phyloP scores from a whole-genome alignment of 257 asterid genomes.

The Petrea volubilis region DNA sequence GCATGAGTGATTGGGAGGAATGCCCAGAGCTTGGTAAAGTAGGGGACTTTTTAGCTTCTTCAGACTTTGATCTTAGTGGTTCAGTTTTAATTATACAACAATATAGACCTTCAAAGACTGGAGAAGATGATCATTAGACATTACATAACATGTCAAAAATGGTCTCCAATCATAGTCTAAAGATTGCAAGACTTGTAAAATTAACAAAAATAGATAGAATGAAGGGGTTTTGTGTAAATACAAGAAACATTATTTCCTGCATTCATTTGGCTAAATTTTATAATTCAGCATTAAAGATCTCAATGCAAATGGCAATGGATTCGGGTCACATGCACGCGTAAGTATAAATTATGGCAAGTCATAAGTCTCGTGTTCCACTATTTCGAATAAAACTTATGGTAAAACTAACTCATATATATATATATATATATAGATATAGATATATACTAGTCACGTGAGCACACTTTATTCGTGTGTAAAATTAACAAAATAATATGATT shows the following conservation, averaged over 20 bases:
- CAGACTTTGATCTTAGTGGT: slow-evolving; percentile 86
- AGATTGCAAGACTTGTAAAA: slow-evolving; percentile 13
- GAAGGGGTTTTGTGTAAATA: slow-evolving; percentile 30
- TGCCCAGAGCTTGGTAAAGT: slow-evolving; percentile 97
- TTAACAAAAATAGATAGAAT: neutral
- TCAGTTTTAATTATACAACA: slow-evolving; percentile 91
- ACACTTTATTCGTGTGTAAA: too few relatives aligned
- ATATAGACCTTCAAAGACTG: slow-evolving; percentile 52
- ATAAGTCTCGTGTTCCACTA: too few relatives aligned
- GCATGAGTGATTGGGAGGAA: slow-evolving; percentile 99
- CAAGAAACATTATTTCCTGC: slow-evolving; percentile 16
- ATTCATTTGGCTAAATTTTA: neutral
- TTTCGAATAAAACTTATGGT: too few relatives aligned
- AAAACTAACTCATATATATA: too few relatives aligned
- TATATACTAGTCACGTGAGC: too few relatives aligned
- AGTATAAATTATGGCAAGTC: too few relatives aligned
- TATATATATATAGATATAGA: too few relatives aligned
- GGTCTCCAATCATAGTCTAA: neutral
- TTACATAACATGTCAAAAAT: neutral
- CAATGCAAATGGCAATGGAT: neutral
- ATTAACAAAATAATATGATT: too few relatives aligned
- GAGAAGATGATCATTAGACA: slow-evolving; percentile 40
- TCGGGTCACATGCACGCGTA: too few relatives aligned
- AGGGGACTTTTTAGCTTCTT: slow-evolving; percentile 94
- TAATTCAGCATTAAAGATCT: neutral